Evolutionary conservation across 441 rosid species (phyloP), one percentile per base, ranked within the genome.

Genomic region (Gossypium gossypioides): DNA sequence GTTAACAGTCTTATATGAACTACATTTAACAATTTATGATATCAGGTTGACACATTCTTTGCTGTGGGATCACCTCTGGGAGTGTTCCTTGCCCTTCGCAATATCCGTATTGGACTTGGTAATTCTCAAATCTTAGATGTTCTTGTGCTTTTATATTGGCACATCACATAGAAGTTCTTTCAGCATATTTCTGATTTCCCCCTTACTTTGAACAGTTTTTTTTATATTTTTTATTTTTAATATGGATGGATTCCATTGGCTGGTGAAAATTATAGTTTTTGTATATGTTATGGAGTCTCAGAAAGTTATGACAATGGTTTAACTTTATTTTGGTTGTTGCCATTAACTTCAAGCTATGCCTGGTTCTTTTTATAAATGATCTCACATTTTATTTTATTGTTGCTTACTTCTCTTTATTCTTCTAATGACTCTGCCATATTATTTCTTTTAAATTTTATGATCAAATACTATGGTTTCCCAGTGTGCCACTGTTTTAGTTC

Each of bases 21-120:
- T 12, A 15, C 18, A 1, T 42, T 19, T 44, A 3, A 32, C 19
- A 42, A 57, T 32, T 34, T 19, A 46, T 62, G 18, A 50, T 57
- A 21, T 79, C 82, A 94, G 98, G 96, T 94, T 74, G 98, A 94
- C 78, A 94, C 98, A 51, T 94, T 91, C 83, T 94, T 89, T 79
- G 99, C 97, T 4, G 97, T 94, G 81, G 99, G 99, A 80, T 92
- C 99, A 25, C 99, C 99, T 76, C 89, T 94, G 65, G 97, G 99
- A 78, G 97, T 92, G 78, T 92, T 94, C 78, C 97, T 92, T 44
- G 86, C 96, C 29, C 96, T 94, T 71, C 91, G 97, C 19, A 94
- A 94, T 75, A 71, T 90, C 65, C 97, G 96, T 66, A 83, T 94
- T 75, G 99, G 99, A 69, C 74, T 88, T 42, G 97, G 97, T 94